Evolutionary conservation across 257 asterid genomes (phyloP).

Genomic region (Fraxinus pennsylvanica): DNA sequence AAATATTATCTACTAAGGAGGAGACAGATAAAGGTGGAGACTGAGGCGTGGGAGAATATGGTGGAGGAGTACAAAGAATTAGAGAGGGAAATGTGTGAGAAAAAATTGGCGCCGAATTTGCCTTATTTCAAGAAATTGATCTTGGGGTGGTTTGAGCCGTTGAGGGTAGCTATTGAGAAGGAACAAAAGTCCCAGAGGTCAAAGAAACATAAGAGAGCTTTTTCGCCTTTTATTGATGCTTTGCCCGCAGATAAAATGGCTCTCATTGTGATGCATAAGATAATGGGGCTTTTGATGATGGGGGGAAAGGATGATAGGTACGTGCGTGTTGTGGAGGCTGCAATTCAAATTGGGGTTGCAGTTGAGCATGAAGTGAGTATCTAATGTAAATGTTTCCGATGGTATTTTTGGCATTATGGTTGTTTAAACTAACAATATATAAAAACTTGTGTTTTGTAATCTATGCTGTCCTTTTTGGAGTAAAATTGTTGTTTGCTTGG

Average conservation of each 20-base stretch:
- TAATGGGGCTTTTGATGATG: constrained; percentile 91
- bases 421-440: background rate
- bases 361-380: constrained; percentile 82
- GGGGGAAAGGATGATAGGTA: constrained; percentile 75
- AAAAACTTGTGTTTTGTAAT: background rate
- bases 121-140: constrained; percentile 80
- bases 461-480: background rate
- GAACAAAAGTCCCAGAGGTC: constrained; percentile 63
- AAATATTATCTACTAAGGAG: constrained; percentile 64
- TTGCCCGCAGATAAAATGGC: constrained; percentile 95
- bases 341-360: constrained; percentile 79
- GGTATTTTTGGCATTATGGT: constrained; percentile 7
- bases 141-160: constrained; percentile 92
- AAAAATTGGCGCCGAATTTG: constrained; percentile 82
- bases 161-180: constrained; percentile 71
- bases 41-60: constrained; percentile 93
- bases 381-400: background rate
- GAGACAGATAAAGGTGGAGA: constrained; percentile 80
- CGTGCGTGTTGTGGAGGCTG: constrained; percentile 90
- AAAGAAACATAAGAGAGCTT: constrained; percentile 62
- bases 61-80: constrained; percentile 83
- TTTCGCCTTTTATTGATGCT: constrained; percentile 64
- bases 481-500: background rate
- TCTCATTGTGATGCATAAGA: constrained; percentile 89
- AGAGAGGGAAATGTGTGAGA: constrained; percentile 95